Evolutionary conservation across 2,329 filamentous ascomycete genomes (phyloP).

Genomic region (Zymoseptoria brevis): DNA sequence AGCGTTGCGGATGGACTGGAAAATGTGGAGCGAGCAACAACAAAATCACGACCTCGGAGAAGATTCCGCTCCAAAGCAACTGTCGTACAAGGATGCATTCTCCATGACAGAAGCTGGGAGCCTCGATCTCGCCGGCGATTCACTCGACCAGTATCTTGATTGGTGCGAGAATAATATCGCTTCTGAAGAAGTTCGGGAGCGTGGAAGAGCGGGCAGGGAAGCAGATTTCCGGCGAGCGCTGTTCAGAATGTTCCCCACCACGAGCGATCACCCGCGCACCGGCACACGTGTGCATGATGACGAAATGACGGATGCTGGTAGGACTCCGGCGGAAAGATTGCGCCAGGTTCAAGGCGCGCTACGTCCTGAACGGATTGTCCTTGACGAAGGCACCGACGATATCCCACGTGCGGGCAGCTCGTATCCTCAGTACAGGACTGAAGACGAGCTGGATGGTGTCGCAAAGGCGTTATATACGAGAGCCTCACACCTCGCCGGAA

Average conservation of each 20-base stretch:
- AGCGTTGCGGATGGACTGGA: slow-evolving; percentile 62
- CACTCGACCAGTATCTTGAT: slow-evolving; percentile 68
- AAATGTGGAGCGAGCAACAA: slow-evolving; percentile 52
- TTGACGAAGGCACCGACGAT: slow-evolving; percentile 24
- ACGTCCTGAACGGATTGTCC: slow-evolving; percentile 32
- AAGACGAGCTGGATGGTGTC: slow-evolving; percentile 38
- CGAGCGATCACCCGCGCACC: slow-evolving; percentile 3
- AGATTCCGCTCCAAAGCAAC: background rate
- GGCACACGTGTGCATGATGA: slow-evolving; percentile 4
- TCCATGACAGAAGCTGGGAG: slow-evolving; percentile 56
- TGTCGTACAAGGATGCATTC: slow-evolving; percentile 38
- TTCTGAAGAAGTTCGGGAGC: slow-evolving; percentile 35
- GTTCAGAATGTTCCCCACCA: slow-evolving; percentile 37
- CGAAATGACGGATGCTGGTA: slow-evolving; percentile 11
- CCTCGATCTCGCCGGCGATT: slow-evolving; percentile 50
- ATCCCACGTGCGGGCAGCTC: slow-evolving; percentile 41
- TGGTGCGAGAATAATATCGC: slow-evolving; percentile 67
- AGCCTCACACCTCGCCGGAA: slow-evolving; percentile 43
- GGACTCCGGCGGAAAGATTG: slow-evolving; percentile 29
- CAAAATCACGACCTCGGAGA: slow-evolving; percentile 1
- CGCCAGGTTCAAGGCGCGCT: slow-evolving; percentile 38
- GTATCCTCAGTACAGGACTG: slow-evolving; percentile 44
- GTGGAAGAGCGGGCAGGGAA: slow-evolving; percentile 24
- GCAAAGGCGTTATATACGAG: slow-evolving; percentile 44
- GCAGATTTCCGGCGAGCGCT: slow-evolving; percentile 35